Evolutionary conservation across 345 rosid genomes (phyloP).

Genomic region (Dipteronia dyeriana): DNA sequence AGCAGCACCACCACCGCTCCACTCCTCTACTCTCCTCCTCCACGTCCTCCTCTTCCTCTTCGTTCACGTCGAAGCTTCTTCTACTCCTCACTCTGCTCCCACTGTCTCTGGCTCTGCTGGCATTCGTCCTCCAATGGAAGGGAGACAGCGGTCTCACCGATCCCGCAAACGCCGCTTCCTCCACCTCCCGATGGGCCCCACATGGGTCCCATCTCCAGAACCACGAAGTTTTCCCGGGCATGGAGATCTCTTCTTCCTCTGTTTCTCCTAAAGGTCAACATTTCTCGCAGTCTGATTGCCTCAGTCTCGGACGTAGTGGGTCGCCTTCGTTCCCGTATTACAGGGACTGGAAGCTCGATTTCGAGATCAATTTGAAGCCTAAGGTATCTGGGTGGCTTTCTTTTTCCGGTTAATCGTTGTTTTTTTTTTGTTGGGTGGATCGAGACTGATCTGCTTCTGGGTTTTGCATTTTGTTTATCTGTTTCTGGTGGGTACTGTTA

Average conservation of each 20-base stretch:
- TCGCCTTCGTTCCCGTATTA: constrained; percentile 86
- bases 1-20: constrained; percentile 57
- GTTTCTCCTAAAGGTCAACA: constrained; percentile 66
- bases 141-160: constrained; percentile 62
- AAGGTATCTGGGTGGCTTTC: constrained; percentile 39
- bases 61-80: constrained; percentile 61
- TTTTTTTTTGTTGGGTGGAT: background rate
- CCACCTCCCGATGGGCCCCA: constrained; percentile 59
- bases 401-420: background rate
- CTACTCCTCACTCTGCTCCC: constrained; percentile 84
- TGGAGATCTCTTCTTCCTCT: constrained; percentile 70
- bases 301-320: constrained; percentile 55
- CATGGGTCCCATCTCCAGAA: constrained; percentile 52
- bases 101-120: constrained; percentile 81
- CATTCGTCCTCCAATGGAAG: constrained; percentile 91
- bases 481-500: background rate
- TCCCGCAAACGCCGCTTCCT: constrained; percentile 47
- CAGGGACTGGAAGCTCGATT: constrained; percentile 71
- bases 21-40: constrained; percentile 47
- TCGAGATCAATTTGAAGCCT: constrained; percentile 59
- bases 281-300: constrained; percentile 54
- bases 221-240: constrained; percentile 84
- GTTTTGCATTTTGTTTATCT: background rate
- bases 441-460: background rate
- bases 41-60: constrained; percentile 49